Base-by-base conservation (phyloP, 2,329 filamentous ascomycete genomes). In the Aspergillus sp. region DNA sequence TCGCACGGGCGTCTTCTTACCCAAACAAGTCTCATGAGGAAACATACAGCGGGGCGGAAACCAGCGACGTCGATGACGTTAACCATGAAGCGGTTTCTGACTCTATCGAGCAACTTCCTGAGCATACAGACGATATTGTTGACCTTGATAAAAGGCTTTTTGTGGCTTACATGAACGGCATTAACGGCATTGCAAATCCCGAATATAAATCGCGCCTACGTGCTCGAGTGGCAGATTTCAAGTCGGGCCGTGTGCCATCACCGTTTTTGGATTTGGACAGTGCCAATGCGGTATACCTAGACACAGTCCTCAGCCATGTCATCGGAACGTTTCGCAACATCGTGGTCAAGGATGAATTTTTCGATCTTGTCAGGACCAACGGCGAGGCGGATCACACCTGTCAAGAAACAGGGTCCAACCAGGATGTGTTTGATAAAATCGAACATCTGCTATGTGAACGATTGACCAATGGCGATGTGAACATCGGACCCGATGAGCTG, bases 131-230 rank as follows among this genome's bases (percentile, higher is more conserved):
- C 26, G 75, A 78, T 53, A 65, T 68, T 32, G 56, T 77, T 17
- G 74, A 76, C 24, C 60, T 76, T 20, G 75, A 78, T 55, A 72
- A 71, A 42, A 66, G 68, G 26, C 63, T 76, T 5, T 76, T 78
- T 51, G 62, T 70, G 22, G 75, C 74, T 11, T 76, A 75, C 60
- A 73, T 78, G 63, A 77, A 77, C 48, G 75, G 74, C 15, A 72
- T 78, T n/a, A 71, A 72, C 34, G 74, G 70, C 2, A 68, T 74
- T 36, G 59, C 66, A 15, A 65, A 70, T 26, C 60, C 64, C n/a
- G 64, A 68, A 44, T 76, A 76, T 58, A 70, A 68, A 53, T 53
- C 63, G 2, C 69, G 69, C 38, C 65, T 77, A 39, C 69, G 66
- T 45, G 62, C 64, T 18, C 72, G 68, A 56, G 71, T 69, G 3